Base-by-base conservation (phyloP, 345 rosid genomes). In the Cardamine occulta region DNA sequence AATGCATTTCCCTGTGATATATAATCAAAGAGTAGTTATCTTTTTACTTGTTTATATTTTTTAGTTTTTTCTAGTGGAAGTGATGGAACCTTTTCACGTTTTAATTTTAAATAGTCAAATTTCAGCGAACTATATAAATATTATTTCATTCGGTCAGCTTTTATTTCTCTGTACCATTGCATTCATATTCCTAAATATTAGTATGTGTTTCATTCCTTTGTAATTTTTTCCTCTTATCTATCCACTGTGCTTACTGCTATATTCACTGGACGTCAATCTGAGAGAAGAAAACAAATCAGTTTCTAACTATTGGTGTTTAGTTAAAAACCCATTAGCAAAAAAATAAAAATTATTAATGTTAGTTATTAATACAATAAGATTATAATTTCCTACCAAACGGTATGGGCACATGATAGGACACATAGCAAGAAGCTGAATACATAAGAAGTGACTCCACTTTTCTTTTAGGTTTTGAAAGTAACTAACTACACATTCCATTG, bases 331-430 rank as follows among this genome's bases (percentile, higher is more conserved):
- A 47, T 2, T 6, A 45, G 49, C 9, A 15, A 45, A 6, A 45
- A 44, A 42, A 10, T 4, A 39, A 4, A 15, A 15, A 6, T 7
- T 14, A 14, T 5, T 15, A 1, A 8, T 44, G 18, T 44, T 55
- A 52, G 42, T 62, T 8, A 28, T 18, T 51, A 17, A 18, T n/a
- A 31, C 24, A 21, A n/a, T 17, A 49, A 24, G 39, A 18, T 45
- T 45, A 2, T 34, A 66, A 34, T 10, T 23, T 51, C n/a, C 13
- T 28, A 42, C 39, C 74, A 61, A 68, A 69, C 14, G 75, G 44
- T 8, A 62, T 76, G 80, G 69, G 74, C 74, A 75, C 62, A 51
- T 60, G 63, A 68, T 54, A 59, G 28, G 49, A 61, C 49, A 53
- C 57, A 15, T 18, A 62, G 7, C 57, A 69, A 61, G 63, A 52